These are phyloP conservation scores for Yarrowia sp. DNA, from an alignment of 805 yeast genomes.

Conservation along the genomic window DNA sequence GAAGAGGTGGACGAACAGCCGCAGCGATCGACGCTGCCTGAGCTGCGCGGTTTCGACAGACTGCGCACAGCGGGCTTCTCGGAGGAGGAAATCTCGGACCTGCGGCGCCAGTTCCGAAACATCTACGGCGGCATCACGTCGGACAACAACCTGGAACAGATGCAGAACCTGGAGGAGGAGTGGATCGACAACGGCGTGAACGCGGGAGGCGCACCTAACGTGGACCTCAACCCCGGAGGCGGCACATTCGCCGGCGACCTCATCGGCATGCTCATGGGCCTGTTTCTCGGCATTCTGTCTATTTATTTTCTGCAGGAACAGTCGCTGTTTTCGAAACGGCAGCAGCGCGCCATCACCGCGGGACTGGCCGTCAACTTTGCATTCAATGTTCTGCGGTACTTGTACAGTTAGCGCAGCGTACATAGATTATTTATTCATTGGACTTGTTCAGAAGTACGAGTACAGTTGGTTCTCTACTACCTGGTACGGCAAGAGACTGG, in stretches of 20 bases:
- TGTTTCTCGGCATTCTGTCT: slow-evolving; percentile 70
- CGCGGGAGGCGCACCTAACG: slow-evolving; percentile 47
- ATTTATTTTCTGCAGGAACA: slow-evolving; percentile 59
- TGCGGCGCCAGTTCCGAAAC: slow-evolving; percentile 70
- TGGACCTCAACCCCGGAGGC: slow-evolving; percentile 33
- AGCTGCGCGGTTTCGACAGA: slow-evolving; percentile 81
- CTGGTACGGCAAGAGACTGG: no score
- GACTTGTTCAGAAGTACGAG: no score
- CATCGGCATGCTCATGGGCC: slow-evolving; percentile 70
- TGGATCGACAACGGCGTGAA: slow-evolving; percentile 82
- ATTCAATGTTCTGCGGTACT: slow-evolving; percentile 14
- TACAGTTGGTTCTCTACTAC: no score
- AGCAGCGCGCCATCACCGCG: slow-evolving; percentile 63
- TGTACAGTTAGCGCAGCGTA: neutral
- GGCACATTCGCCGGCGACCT: slow-evolving; percentile 62
- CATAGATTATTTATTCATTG: slow-evolving; percentile 2
- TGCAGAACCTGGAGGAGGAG: slow-evolving; percentile 62
- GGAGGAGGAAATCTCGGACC: slow-evolving; percentile 66
- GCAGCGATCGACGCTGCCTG: slow-evolving; percentile 58
- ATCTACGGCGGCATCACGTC: slow-evolving; percentile 41
- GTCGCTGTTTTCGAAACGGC: slow-evolving; percentile 57
- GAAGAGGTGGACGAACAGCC: slow-evolving; percentile 57
- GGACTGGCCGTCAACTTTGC: slow-evolving; percentile 69
- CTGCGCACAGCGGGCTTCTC: slow-evolving; percentile 79
- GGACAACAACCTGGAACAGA: slow-evolving; percentile 5